These are phyloP conservation scores for Castanospermum australe DNA, from an alignment of 306 rosid genomes.

Conservation along the genomic window DNA sequence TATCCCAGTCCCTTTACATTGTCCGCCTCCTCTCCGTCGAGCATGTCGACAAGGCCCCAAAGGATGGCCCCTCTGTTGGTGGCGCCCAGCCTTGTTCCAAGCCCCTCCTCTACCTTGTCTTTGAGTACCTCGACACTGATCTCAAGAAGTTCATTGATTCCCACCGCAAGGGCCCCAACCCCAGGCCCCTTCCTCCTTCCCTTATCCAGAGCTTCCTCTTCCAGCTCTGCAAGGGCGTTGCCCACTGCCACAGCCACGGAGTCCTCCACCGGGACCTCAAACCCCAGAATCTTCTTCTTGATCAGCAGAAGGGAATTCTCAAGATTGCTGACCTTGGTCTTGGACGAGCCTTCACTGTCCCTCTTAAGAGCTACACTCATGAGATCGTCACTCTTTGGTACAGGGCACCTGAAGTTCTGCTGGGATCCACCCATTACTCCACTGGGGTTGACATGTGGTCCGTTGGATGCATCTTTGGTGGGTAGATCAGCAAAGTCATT, in stretches of 20 bases:
- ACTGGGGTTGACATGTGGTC: constrained; percentile 98
- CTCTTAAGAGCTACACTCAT: constrained; percentile 91
- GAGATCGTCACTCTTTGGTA: constrained; percentile 99
- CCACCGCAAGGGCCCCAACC: constrained; percentile 70
- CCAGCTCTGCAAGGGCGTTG: constrained; percentile 89
- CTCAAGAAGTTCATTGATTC: constrained; percentile 91
- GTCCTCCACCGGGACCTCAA: constrained; percentile 92
- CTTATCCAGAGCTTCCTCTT: constrained; percentile 79
- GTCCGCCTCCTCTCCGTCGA: constrained; percentile 86
- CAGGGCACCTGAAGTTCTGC: constrained; percentile 90
- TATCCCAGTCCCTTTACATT: constrained; percentile 86
- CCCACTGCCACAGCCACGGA: constrained; percentile 93
- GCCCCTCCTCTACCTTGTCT: constrained; percentile 83
- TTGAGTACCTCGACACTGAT: constrained; percentile 90
- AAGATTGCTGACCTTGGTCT: constrained; percentile 95
- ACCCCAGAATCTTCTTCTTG: constrained; percentile 90
- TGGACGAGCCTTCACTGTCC: constrained; percentile 90
- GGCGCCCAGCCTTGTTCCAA: constrained; percentile 29
- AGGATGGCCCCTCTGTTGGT: constrained; percentile 21
- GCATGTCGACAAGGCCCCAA: constrained; percentile 56
- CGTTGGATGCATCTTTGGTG: constrained; percentile 92
- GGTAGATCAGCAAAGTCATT: not conserved
- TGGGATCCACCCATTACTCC: constrained; percentile 87
- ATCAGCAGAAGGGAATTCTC: constrained; percentile 67
- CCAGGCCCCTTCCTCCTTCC: constrained; percentile 48